These are phyloP conservation scores for Lichtheimia ramosa DNA, from an alignment of 371 early-diverging fungal species.

Conservation along the genomic window DNA sequence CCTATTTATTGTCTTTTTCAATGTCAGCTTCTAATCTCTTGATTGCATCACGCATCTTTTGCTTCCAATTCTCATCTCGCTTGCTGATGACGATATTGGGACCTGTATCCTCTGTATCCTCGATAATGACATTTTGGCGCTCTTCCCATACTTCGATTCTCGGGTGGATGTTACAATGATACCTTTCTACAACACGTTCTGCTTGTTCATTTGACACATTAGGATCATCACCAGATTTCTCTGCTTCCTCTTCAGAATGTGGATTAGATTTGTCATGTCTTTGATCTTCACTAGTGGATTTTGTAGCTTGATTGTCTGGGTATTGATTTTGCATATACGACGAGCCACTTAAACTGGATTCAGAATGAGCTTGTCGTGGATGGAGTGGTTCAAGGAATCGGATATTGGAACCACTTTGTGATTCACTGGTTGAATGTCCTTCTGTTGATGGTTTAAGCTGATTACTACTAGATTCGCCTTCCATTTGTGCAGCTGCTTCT, in stretches of 20 bases:
- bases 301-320: not conserved
- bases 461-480: too few species aligned
- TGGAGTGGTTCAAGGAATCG: slow-evolving; percentile 50
- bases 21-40: slow-evolving; percentile 17
- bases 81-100: slow-evolving; percentile 30
- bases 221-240: slow-evolving; percentile 8
- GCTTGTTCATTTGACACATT: not conserved
- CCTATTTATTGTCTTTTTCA: not conserved
- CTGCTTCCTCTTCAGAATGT: slow-evolving; percentile 13
- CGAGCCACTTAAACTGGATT: too few species aligned
- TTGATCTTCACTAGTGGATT: not conserved
- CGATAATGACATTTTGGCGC: slow-evolving; percentile 26
- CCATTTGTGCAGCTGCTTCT: too few species aligned
- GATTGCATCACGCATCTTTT: slow-evolving; percentile 20
- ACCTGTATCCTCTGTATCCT: slow-evolving; percentile 26
- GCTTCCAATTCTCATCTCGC: slow-evolving; percentile 27
- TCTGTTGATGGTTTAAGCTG: too few species aligned
- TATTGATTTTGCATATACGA: not conserved
- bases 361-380: slow-evolving; percentile 11
- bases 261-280: not conserved
- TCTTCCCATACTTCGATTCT: slow-evolving; percentile 48
- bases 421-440: too few species aligned
- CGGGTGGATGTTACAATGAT: slow-evolving; percentile 13
- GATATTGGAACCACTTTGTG: too few species aligned
- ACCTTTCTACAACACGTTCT: not conserved